Evolutionary conservation across 2,329 filamentous ascomycete genomes (phyloP), one percentile per base, ranked within the genome.

Genomic region (Microdochium bolleyi): DNA sequence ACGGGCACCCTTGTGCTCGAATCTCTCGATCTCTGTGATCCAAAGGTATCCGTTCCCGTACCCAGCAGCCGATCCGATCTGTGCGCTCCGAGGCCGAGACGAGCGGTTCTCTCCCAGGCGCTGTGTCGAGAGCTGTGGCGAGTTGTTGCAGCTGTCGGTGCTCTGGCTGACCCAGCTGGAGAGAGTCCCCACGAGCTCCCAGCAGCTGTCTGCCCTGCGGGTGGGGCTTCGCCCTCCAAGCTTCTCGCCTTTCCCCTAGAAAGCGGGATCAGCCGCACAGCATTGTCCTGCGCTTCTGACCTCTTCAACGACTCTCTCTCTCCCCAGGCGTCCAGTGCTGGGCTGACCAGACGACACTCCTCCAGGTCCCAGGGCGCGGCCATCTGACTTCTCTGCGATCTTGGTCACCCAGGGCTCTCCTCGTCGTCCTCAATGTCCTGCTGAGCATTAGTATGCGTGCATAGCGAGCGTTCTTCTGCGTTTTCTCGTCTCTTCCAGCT

Each of bases 211-310:
- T 46, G 41, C 19, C 41, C 41, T 46, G 41, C 41, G 14, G 21
- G 41, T 46, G 41, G 41, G 41, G 41, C 41, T 24, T 19, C 19
- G n/a, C 37, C n/a, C 19, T 7, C 22, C 14, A 7, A 16, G 37
- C 37, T 19, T 19, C 49, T 44, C 53, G 38, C 24, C 37, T 34
- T 24, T 37, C 32, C 49, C 49, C 49, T 50, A 56, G 52, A 53
- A 53, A 53, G 56, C 61, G 61, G 63, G 60, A 67, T 66, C 64
- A 67, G 63, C 63, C 64, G 64, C 64, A 64, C 58, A 58, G 52
- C 58, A 59, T 55, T 52, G 55, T 56, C 53, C 55, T 52, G 55
- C 58, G 52, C 59, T 62, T 55, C 58, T 63, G 62, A 62, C 60
- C 57, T 58, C 53, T 61, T 64, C 62, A 56, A 62, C 64, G 62